Evolutionary conservation across 805 yeast species (phyloP).

Genomic region (Starmerella stellata): DNA sequence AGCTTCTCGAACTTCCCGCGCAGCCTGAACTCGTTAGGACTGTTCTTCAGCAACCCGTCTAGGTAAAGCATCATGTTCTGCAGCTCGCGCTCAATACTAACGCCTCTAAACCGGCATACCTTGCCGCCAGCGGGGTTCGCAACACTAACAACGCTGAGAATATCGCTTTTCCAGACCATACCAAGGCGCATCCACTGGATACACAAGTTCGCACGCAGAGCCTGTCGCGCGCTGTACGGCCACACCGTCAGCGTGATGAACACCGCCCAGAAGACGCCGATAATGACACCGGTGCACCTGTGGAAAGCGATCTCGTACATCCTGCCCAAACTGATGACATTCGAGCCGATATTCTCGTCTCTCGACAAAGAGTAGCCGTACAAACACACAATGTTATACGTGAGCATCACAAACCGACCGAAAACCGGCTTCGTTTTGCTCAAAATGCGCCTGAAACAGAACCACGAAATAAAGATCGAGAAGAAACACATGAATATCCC

Average conservation of each 20-base stretch:
- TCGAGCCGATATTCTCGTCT: conserved; percentile 33
- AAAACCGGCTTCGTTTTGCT: conserved; percentile 26
- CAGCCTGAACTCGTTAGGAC: conserved; percentile 56
- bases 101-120: conserved; percentile 14
- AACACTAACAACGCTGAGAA: conserved; percentile 27
- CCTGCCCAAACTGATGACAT: conserved; percentile 48
- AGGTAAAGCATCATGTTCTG: conserved; percentile 43
- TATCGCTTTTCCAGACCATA: conserved; percentile 61
- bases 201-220: conserved; percentile 47
- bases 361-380: conserved; percentile 53
- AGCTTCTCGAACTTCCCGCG: conserved; percentile 51
- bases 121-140: not conserved
- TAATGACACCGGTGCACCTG: conserved; percentile 50
- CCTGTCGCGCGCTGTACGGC: conserved; percentile 59
- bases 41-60: conserved; percentile 42
- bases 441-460: conserved; percentile 38
- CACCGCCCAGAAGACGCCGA: conserved; percentile 65
- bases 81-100: conserved; percentile 25
- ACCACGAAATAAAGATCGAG: conserved; percentile 26
- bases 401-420: conserved; percentile 43
- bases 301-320: conserved; percentile 71
- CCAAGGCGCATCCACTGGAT: conserved; percentile 67
- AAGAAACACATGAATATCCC: conserved; percentile 35
- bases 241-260: conserved; percentile 44
- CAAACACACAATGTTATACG: conserved; percentile 62